Evolutionary conservation across 1,284 basidiomycete species (phyloP).

Genomic region (Heterobasidion annosum): DNA sequence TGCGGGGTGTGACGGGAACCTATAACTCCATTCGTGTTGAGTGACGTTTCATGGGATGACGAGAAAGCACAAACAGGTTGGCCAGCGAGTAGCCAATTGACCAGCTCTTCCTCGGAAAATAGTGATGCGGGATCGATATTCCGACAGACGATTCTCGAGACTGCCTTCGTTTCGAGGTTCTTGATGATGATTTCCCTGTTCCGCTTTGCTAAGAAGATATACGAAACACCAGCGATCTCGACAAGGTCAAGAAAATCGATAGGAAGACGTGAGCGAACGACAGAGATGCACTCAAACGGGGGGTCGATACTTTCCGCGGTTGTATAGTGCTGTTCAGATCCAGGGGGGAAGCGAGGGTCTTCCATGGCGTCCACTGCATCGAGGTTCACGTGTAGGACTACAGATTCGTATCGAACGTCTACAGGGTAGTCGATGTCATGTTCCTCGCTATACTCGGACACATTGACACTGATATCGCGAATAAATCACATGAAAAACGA

Average conservation of each 20-base stretch:
- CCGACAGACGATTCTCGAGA: neutral
- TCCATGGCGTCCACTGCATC: constrained; percentile 39
- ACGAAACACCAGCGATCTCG: constrained; percentile 33
- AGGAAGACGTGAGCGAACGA: constrained; percentile 27
- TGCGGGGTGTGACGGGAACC: neutral
- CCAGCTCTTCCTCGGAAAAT: neutral
- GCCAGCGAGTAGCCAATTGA: too few species aligned
- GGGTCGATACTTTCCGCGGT: constrained; percentile 22
- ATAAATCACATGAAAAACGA: neutral
- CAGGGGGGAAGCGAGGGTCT: constrained; percentile 33
- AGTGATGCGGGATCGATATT: neutral
- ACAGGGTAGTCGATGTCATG: constrained; percentile 37
- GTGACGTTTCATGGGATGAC: neutral
- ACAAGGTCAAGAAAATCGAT: constrained; percentile 36
- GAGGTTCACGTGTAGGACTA: constrained; percentile 38
- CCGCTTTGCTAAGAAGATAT: constrained; percentile 34
- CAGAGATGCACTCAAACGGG: constrained; percentile 33
- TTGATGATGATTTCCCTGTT: constrained; percentile 35
- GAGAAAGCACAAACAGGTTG: neutral
- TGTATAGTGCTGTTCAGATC: constrained; percentile 27
- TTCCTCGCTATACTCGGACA: constrained; percentile 35
- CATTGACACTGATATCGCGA: constrained; percentile 26
- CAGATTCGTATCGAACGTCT: constrained; percentile 42
- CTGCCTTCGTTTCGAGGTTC: constrained; percentile 19
- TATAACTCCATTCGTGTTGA: neutral